phyloP scores from a whole-genome alignment of 2,329 filamentous ascomycete species.

The Beauveria sp. region DNA sequence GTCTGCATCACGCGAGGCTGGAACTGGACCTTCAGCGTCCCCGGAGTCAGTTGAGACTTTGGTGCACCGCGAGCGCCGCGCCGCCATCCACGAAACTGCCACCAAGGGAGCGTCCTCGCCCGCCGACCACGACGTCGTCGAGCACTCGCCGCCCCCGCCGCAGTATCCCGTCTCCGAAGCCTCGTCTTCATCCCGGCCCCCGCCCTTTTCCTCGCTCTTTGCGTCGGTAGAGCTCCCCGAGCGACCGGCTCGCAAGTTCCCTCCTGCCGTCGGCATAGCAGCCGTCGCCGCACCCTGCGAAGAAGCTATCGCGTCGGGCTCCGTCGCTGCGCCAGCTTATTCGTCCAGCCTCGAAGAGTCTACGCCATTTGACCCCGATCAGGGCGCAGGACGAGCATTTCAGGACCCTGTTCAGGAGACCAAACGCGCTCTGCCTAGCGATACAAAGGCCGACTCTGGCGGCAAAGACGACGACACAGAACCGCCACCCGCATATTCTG shows the following conservation, averaged over 20 bases:
- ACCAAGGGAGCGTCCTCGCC: conserved; percentile 16
- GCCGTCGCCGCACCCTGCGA: conserved; percentile 12
- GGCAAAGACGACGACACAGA: conserved; percentile 79
- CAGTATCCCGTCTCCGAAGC: conserved; percentile 51
- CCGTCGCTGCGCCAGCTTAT: conserved; percentile 49
- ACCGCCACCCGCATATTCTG: conserved; percentile 91
- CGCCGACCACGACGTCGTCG: conserved; percentile 18
- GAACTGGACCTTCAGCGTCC: conserved; percentile 29
- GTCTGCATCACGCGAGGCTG: conserved; percentile 27
- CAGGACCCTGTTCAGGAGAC: conserved; percentile 60
- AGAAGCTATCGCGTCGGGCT: conserved; percentile 27
- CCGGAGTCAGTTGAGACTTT: conserved; percentile 26
- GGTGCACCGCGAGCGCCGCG: conserved; percentile 18
- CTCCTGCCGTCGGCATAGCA: conserved; percentile 8
- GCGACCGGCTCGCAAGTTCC: conserved; percentile 24
- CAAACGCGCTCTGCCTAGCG: conserved; percentile 74
- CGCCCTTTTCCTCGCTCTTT: conserved; percentile 56
- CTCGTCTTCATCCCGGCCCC: conserved; percentile 44
- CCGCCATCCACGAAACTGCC: conserved; percentile 16
- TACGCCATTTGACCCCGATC: conserved; percentile 29
- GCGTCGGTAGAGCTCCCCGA: conserved; percentile 33
- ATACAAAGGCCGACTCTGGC: conserved; percentile 68
- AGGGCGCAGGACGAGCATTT: conserved; percentile 31
- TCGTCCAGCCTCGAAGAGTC: conserved; percentile 30
- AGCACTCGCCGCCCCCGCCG: conserved; percentile 46